These are phyloP conservation scores for Pyrus pyrifolia DNA, from an alignment of 306 rosid species.

Conservation along the genomic window DNA sequence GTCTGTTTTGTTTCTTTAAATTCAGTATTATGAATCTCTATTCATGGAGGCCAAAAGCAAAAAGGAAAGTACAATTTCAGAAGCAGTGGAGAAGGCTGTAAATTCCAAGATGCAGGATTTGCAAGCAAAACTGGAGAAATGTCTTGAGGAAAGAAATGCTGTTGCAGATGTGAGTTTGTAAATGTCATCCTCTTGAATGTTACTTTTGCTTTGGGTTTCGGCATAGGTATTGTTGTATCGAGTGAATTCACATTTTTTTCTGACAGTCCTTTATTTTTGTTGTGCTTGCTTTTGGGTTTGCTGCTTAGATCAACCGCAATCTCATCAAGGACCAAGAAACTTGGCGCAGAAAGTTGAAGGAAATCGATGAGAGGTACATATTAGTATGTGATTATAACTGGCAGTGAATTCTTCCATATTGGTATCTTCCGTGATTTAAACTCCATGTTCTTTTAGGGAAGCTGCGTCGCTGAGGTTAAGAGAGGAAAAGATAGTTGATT, in stretches of 20 bases:
- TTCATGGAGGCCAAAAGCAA: constrained; percentile 66
- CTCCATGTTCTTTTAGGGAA: constrained; percentile 53
- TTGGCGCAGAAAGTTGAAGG: constrained; percentile 52
- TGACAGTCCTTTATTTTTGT: neutral
- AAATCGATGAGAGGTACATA: constrained; percentile 67
- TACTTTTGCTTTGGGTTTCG: neutral
- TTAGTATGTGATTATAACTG: neutral
- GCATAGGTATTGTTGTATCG: neutral
- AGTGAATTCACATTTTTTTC: neutral
- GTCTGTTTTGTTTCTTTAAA: neutral
- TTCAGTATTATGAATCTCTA: constrained; percentile 68
- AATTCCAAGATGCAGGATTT: constrained; percentile 57
- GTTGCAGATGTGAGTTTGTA: constrained; percentile 51
- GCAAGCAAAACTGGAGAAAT: constrained; percentile 63
- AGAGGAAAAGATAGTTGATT: constrained; percentile 57
- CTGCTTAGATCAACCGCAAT: constrained; percentile 49
- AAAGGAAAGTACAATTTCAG: constrained; percentile 49
- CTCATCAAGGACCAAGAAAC: constrained; percentile 74
- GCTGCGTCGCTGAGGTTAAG: constrained; percentile 30
- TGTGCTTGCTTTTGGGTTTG: constrained; percentile 2
- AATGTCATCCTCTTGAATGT: neutral
- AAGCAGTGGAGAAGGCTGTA: constrained; percentile 72
- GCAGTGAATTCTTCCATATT: neutral
- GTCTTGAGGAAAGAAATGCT: constrained; percentile 42
- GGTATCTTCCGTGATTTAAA: neutral